Conservation (phyloP, 176 grass and related monocot genomes). For the Alopecurus myosuroides region DNA sequence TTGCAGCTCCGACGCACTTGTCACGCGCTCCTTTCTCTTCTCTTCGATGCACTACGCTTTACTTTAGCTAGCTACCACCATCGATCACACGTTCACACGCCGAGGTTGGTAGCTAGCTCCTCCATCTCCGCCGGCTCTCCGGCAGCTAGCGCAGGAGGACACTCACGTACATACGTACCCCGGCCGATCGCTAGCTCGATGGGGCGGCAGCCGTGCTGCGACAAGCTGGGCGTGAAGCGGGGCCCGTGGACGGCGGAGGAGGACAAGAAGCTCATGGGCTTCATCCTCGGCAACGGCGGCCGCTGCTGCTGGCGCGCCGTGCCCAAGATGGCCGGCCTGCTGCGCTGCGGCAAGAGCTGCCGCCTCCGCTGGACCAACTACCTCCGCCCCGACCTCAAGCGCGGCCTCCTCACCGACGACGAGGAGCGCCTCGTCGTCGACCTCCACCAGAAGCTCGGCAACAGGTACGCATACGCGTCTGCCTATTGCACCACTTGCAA, state of each 20-base stretch:
- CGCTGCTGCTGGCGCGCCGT: slow-evolving; percentile 94
- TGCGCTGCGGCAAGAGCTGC: slow-evolving; percentile 96
- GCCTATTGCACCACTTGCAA: too few relatives aligned
- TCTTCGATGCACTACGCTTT: neutral
- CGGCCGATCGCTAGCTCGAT: slow-evolving; percentile 24
- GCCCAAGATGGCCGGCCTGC: slow-evolving; percentile 78
- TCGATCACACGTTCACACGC: neutral
- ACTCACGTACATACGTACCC: neutral
- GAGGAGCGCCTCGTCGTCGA: slow-evolving; percentile 90
- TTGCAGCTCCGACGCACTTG: slow-evolving; percentile 40
- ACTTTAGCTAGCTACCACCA: neutral
- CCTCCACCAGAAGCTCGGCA: slow-evolving; percentile 80
- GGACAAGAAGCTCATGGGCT: slow-evolving; percentile 76
- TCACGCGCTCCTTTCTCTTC: slow-evolving; percentile 3
- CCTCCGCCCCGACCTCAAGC: slow-evolving; percentile 87
- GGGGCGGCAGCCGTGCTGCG: slow-evolving; percentile 91
- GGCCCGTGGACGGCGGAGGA: slow-evolving; percentile 92
- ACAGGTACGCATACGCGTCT: too few relatives aligned
- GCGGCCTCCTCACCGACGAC: slow-evolving; percentile 73
- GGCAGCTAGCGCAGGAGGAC: neutral
- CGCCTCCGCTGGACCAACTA: slow-evolving; percentile 93
- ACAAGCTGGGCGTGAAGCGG: slow-evolving; percentile 78
- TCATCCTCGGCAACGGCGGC: slow-evolving; percentile 78
- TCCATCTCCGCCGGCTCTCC: neutral
- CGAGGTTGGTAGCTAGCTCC: neutral